Evolutionary conservation across 148 eudicot genomes (phyloP).

Genomic region (Dysphania ambrosioides): DNA sequence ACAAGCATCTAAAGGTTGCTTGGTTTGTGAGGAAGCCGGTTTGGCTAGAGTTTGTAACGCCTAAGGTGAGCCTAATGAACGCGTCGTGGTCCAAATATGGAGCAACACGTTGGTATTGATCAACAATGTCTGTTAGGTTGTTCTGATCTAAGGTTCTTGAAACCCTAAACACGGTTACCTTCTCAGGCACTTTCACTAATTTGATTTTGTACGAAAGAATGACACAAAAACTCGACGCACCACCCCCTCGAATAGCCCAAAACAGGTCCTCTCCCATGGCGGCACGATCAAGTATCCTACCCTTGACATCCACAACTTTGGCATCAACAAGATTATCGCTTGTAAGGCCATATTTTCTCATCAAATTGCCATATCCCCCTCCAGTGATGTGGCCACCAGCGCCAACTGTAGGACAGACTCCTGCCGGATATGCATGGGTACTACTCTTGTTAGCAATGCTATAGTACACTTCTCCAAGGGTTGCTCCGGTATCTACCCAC

Average conservation of each 20-base stretch:
- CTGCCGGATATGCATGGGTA: constrained; percentile 11
- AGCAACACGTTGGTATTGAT: constrained; percentile 21
- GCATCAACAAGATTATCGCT: constrained; percentile 18
- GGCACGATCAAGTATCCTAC: constrained; percentile 17
- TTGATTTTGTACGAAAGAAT: neutral
- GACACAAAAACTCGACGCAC: constrained; percentile 18
- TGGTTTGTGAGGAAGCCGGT: neutral
- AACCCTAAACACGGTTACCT: constrained; percentile 20
- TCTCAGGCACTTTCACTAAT: constrained; percentile 14
- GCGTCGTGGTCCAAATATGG: constrained; percentile 13
- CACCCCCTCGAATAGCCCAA: constrained; percentile 24
- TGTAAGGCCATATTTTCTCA: constrained; percentile 23
- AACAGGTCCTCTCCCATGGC: constrained; percentile 24
- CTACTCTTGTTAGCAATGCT: neutral
- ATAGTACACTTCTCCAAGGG: constrained; percentile 25
- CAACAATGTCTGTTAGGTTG: constrained; percentile 16
- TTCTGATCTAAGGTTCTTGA: constrained; percentile 9
- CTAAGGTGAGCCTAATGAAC: constrained; percentile 21
- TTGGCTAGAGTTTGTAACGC: constrained; percentile 10
- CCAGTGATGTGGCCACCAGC: constrained; percentile 25
- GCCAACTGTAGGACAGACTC: constrained; percentile 25
- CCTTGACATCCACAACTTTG: constrained; percentile 15
- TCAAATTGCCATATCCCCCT: constrained; percentile 23
- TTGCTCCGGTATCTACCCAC: constrained; percentile 4
- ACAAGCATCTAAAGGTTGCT: constrained; percentile 24